phyloP scores from a whole-genome alignment of 2,329 filamentous ascomycete genomes.

The Cercospora nicotianae region DNA sequence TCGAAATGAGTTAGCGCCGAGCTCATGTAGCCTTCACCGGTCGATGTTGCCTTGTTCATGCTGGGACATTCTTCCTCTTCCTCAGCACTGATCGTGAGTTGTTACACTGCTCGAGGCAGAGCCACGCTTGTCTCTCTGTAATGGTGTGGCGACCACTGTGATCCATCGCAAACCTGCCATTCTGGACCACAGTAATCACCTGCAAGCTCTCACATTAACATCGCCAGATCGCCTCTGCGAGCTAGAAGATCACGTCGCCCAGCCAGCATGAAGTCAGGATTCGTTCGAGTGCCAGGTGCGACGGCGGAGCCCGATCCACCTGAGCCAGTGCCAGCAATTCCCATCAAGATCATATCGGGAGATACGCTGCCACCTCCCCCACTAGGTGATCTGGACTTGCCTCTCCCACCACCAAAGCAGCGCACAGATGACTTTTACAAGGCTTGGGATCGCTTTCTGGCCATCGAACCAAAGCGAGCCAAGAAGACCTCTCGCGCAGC shows the following conservation, averaged over 20 bases:
- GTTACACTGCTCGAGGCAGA: neutral
- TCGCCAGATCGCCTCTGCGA: neutral
- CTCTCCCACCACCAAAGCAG: slow-evolving; percentile 13
- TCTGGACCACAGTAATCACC: neutral
- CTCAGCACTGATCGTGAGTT: neutral
- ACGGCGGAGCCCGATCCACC: slow-evolving; percentile 26
- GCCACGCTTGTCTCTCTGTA: neutral
- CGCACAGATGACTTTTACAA: slow-evolving; percentile 31
- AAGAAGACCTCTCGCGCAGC: slow-evolving; percentile 28
- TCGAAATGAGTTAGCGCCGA: neutral
- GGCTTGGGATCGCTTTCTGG: slow-evolving; percentile 38
- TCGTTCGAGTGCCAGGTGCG: slow-evolving; percentile 13
- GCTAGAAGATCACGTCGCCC: neutral
- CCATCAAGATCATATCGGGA: slow-evolving; percentile 31
- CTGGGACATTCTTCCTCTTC: neutral
- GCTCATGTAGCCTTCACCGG: slow-evolving; percentile 4
- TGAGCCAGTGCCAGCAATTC: slow-evolving; percentile 29
- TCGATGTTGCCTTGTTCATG: slow-evolving; percentile 1
- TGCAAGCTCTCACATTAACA: neutral
- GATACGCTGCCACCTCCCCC: slow-evolving; percentile 20
- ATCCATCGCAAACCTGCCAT: neutral
- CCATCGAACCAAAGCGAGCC: slow-evolving; percentile 33
- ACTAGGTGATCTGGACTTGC: slow-evolving; percentile 10
- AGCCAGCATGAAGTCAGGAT: slow-evolving; percentile 23
- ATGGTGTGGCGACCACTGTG: neutral